Conservation (phyloP, 164 flowering plant genomes). For the Vitis cinerea region DNA sequence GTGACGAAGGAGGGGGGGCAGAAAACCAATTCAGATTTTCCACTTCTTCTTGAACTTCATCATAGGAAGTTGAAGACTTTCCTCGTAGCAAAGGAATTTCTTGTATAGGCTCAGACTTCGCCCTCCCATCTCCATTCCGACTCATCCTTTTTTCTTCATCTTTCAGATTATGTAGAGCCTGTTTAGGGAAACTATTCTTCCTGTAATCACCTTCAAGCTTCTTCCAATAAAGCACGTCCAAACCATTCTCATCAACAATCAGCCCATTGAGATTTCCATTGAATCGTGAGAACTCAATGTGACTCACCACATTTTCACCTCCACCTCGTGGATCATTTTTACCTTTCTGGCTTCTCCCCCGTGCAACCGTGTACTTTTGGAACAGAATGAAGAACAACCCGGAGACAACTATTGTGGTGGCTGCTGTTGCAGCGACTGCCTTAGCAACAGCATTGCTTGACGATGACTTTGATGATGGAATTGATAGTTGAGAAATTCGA, state of each 20-base stretch:
- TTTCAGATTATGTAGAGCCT: slow-evolving; percentile 11
- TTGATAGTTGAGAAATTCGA: not conserved
- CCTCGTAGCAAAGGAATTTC: slow-evolving; percentile 56
- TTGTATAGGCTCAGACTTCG: slow-evolving; percentile 24
- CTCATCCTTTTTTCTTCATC: slow-evolving; percentile 14
- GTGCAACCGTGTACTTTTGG: slow-evolving; percentile 16
- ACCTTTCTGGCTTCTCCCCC: slow-evolving; percentile 10
- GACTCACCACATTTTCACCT: slow-evolving; percentile 2
- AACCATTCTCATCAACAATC: slow-evolving; percentile 84
- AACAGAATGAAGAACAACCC: slow-evolving; percentile 54
- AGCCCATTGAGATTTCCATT: slow-evolving; percentile 60
- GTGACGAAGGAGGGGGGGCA: not conserved
- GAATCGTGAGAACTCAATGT: slow-evolving; percentile 25
- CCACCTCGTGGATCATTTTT: slow-evolving; percentile 2
- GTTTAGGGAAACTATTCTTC: slow-evolving; percentile 30
- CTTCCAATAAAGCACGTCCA: slow-evolving; percentile 89
- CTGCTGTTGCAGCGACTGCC: slow-evolving; percentile 71
- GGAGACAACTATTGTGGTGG: slow-evolving; percentile 51
- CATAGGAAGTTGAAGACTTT: slow-evolving; percentile 35
- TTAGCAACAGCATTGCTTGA: slow-evolving; percentile 24
- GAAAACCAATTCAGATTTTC: not conserved
- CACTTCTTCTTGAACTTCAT: slow-evolving; percentile 4
- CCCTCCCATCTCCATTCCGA: slow-evolving; percentile 3
- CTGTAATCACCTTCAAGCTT: slow-evolving; percentile 38
- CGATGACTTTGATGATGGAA: not conserved